Evolutionary conservation across 768 basidiomycete genomes (phyloP), one percentile per base, ranked within the genome.

Genomic region (Trametes cubensis): DNA sequence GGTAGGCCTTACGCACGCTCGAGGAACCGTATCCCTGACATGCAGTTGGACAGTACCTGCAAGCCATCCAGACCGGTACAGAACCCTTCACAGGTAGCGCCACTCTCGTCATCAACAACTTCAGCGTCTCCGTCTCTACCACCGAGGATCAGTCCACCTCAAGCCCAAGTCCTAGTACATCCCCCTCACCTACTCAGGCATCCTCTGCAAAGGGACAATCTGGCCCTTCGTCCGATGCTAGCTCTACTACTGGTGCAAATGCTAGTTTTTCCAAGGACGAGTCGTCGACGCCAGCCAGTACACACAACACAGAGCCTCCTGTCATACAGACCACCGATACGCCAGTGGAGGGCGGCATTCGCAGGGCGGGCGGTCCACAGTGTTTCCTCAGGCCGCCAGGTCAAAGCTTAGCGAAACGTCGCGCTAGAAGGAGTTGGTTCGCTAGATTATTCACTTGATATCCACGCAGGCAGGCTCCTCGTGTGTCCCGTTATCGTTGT

Each of bases 71-170:
- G 67, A 72, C 82, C 1, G 85, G 84, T 18, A 83, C 82, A 0
- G 84, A 85, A 69, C 75, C 83, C 0, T 84, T 84, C 72, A 78
- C 75, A 20, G 84, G 84, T 39, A 71, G 71, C 23, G 85, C 83
- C 41, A 74, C 71, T 39, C 75, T 85, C 40, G 62, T 81, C 52
- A 83, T 74, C 55, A 66, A 66, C 40, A 74, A 69, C 61, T 82
- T 75, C 70, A 78, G 73, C 64, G 80, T 82, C 50, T 67, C 74
- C 23, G 72, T 81, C 38, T 63, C 65, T 13, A 63, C 62, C n/a
- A 2, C 21, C 30, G 51, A 46, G 5, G 46, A 52, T 23, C 30
- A 39, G 23, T 2, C 51, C 51, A 58, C 25, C 14, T 20, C 56
- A 70, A 8, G 48, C 5, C 47, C 54, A 26, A 11, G 47, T 10